phyloP scores from a whole-genome alignment of 345 rosid genomes.

The Eucalyptus camaldulensis region DNA sequence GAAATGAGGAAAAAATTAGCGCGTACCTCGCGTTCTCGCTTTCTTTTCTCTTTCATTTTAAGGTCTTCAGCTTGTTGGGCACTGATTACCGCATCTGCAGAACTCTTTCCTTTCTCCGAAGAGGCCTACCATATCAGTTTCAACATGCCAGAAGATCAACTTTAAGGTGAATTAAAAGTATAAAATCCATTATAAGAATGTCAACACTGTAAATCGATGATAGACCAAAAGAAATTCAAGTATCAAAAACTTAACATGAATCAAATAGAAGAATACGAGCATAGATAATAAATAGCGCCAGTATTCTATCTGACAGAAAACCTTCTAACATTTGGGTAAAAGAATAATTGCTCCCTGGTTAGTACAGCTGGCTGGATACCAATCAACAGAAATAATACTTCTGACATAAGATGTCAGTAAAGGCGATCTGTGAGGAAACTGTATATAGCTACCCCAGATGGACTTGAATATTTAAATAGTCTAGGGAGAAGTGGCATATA shows the following conservation, averaged over 20 bases:
- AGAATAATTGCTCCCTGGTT: neutral
- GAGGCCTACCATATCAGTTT: conserved; percentile 27
- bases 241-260: neutral
- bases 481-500: neutral
- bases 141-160: neutral
- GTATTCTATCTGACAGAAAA: neutral
- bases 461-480: neutral
- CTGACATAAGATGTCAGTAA: neutral
- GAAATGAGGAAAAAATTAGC: neutral
- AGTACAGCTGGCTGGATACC: neutral
- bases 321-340: neutral
- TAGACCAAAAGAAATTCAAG: neutral
- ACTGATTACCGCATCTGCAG: conserved; percentile 54
- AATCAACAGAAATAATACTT: neutral
- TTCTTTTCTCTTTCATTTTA: conserved; percentile 88
- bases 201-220: neutral
- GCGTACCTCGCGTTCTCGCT: conserved; percentile 73
- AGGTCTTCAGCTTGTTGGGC: conserved; percentile 86
- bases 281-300: neutral
- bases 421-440: neutral
- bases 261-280: neutral
- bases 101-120: conserved; percentile 27
- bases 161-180: neutral
- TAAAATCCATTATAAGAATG: neutral
- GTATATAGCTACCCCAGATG: neutral